Evolutionary conservation across 148 eudicot species (phyloP).

Genomic region (Rheum nobile): DNA sequence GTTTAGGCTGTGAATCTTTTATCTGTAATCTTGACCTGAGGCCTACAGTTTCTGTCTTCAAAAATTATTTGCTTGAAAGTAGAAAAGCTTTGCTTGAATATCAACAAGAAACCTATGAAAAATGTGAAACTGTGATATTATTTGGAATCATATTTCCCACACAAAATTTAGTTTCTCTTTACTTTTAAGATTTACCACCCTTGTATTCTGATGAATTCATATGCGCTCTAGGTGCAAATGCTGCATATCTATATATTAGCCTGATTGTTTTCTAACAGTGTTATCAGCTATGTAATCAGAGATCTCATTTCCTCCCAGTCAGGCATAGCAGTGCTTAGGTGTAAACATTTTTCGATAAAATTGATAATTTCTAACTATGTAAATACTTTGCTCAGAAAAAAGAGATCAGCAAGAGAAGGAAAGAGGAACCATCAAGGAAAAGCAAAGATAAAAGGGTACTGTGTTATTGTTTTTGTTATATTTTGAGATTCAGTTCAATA

Average conservation of each 20-base stretch:
- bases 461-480: not conserved
- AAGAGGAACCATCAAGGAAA: conserved; percentile 69
- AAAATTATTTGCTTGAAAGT: not conserved
- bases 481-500: not conserved
- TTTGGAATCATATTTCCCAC: not conserved
- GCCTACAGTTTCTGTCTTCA: not conserved
- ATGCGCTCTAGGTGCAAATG: not conserved
- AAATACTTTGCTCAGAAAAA: conserved; percentile 45
- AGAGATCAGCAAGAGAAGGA: conserved; percentile 71
- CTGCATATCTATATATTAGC: not conserved
- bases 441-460: conserved; percentile 68
- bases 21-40: not conserved
- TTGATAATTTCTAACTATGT: not conserved
- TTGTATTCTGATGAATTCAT: not conserved
- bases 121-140: not conserved
- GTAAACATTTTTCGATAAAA: not conserved
- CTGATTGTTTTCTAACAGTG: not conserved
- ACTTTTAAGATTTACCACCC: not conserved
- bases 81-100: not conserved
- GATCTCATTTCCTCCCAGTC: not conserved
- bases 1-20: not conserved
- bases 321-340: not conserved
- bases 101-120: not conserved
- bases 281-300: not conserved
- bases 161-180: not conserved